Evolutionary conservation across 2,329 filamentous ascomycete genomes (phyloP).

Genomic region (Aspergillus flavus): DNA sequence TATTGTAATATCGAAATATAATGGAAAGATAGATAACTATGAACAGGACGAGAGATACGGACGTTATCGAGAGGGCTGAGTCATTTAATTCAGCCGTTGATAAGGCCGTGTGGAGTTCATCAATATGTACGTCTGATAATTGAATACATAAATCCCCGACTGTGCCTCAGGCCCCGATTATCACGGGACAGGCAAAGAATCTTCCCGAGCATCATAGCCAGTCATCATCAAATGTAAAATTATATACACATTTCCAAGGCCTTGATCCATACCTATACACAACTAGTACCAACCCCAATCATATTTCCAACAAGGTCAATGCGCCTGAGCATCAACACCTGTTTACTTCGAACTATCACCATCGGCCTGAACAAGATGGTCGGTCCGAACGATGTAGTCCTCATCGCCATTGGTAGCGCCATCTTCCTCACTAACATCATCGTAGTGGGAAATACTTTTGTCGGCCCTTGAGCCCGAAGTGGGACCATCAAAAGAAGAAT

Average conservation of each 20-base stretch:
- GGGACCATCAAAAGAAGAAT: conserved; percentile 33
- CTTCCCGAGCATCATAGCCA: not conserved
- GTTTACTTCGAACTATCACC: conserved; percentile 14
- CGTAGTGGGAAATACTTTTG: conserved; percentile 11
- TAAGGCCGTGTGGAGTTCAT: not conserved
- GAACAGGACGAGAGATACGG: not conserved
- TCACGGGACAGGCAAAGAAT: not conserved
- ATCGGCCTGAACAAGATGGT: conserved; percentile 31
- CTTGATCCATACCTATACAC: not conserved
- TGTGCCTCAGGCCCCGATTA: not conserved
- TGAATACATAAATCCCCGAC: not conserved
- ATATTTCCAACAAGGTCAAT: not conserved
- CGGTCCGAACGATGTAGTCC: conserved; percentile 44
- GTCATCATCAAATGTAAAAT: conserved; percentile 1
- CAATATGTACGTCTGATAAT: not conserved
- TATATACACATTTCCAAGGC: conserved; percentile 5
- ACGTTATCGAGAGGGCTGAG: not conserved
- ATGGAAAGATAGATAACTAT: conserved; percentile 2
- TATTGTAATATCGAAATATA: conserved; percentile 2
- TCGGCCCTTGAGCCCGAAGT: conserved; percentile 4
- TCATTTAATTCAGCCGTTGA: not conserved
- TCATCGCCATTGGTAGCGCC: conserved; percentile 35
- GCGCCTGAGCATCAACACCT: not conserved
- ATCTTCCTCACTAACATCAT: conserved; percentile 27
- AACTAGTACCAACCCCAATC: not conserved